Evolutionary conservation across 441 rosid genomes (phyloP).

Genomic region (Erodium texanum): DNA sequence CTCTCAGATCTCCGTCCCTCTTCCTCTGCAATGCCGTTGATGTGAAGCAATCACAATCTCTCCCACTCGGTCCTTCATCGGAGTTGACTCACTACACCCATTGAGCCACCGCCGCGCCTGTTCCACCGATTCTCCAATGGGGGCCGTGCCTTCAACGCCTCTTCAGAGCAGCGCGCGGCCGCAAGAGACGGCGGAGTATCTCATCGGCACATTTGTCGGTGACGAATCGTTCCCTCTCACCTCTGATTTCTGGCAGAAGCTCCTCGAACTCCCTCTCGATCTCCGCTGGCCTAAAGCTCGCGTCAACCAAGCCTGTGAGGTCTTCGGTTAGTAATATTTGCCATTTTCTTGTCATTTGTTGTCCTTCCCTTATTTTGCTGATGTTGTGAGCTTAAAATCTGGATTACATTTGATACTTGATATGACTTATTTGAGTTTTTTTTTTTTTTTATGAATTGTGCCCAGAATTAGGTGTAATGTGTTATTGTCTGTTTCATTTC

Average conservation of each 20-base stretch:
- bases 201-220: conserved; percentile 70
- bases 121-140: conserved; percentile 35
- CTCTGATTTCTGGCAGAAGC: conserved; percentile 94
- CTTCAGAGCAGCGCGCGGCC: conserved; percentile 26
- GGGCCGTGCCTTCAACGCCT: conserved; percentile 87
- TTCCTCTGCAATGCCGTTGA: conserved; percentile 32
- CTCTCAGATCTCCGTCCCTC: background rate
- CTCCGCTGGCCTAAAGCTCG: conserved; percentile 67
- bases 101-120: conserved; percentile 6
- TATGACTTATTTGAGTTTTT: background rate
- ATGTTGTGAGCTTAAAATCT: background rate
- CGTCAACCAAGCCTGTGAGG: conserved; percentile 63
- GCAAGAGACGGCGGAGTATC: conserved; percentile 60
- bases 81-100: conserved; percentile 30
- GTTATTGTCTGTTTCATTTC: background rate
- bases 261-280: conserved; percentile 69
- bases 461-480: background rate
- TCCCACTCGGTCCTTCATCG: conserved; percentile 28
- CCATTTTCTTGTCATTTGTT: background rate
- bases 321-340: conserved; percentile 47
- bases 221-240: conserved; percentile 76
- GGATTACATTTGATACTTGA: background rate
- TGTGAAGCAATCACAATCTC: conserved; percentile 23
- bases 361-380: background rate
- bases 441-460: background rate